phyloP scores from a whole-genome alignment of 2,329 filamentous ascomycete genomes.

The Diaporthe nobilis region DNA sequence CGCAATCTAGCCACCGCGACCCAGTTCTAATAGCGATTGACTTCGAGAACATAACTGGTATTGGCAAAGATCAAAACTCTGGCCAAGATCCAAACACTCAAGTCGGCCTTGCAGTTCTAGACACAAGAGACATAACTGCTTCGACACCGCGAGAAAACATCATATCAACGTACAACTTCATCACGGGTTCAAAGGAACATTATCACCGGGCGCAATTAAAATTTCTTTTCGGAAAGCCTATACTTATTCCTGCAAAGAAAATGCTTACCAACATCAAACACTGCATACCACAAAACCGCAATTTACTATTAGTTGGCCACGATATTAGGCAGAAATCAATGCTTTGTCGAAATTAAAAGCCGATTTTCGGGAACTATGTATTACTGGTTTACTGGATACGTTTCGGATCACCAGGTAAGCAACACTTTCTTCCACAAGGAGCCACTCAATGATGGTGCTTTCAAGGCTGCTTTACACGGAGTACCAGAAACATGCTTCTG shows the following conservation, averaged over 20 bases:
- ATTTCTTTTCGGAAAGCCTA: slow-evolving; percentile 5
- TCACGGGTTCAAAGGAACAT: not conserved
- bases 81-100: not conserved
- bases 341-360: not conserved
- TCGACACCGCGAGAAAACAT: not conserved
- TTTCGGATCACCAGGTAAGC: slow-evolving; percentile 1
- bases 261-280: not conserved
- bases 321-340: not conserved
- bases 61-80: not conserved
- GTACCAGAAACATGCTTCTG: not conserved
- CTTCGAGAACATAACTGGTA: not conserved
- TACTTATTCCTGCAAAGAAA: not conserved
- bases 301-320: not conserved
- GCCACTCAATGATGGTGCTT: not conserved
- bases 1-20: not conserved
- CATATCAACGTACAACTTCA: not conserved
- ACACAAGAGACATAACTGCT: not conserved
- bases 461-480: not conserved
- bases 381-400: not conserved
- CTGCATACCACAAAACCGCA: not conserved
- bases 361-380: not conserved
- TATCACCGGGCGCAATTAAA: not conserved
- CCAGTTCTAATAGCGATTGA: not conserved
- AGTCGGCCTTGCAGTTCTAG: not conserved
- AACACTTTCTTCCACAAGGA: not conserved